Conservation (phyloP, 768 basidiomycete genomes). For the Suillus plorans region DNA sequence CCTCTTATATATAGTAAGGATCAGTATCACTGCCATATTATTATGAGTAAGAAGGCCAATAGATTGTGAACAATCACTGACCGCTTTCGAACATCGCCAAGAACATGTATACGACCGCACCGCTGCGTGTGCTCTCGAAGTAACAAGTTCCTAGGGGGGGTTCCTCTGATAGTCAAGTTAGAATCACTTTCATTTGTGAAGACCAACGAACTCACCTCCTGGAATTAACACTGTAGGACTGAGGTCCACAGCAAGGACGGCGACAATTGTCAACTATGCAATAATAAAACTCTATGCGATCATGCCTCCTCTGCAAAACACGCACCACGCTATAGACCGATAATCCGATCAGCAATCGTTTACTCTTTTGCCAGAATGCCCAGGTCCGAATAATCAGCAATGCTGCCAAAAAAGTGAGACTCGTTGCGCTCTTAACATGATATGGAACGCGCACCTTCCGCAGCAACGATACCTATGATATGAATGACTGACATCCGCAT, state of each 20-base stretch:
- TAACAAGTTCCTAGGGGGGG: not conserved
- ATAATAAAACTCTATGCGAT: not conserved
- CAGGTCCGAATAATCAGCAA: conserved; percentile 19
- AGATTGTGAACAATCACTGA: not conserved
- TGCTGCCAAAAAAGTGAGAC: conserved; percentile 3
- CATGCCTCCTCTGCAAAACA: not conserved
- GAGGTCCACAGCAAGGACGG: not conserved
- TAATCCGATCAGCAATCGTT: conserved; percentile 14
- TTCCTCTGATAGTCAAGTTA: not conserved
- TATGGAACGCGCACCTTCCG: not conserved
- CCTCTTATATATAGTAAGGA: conserved; percentile 5
- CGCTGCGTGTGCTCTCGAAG: not conserved
- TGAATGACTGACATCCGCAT: conserved; percentile 4
- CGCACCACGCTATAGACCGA: conserved; percentile 11
- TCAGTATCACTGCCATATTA: not conserved
- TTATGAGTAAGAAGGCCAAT: not conserved
- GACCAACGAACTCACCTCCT: not conserved
- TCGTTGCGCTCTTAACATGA: not conserved
- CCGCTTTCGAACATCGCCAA: not conserved
- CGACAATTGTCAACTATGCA: conserved; percentile 11
- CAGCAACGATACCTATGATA: conserved; percentile 8
- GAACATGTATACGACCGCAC: not conserved
- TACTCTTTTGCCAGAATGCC: conserved; percentile 21
- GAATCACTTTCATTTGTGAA: not conserved
- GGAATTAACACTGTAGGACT: conserved; percentile 8